A percentile compares a stretch with the other conserved stretches of the same genome.
Evolutionary conservation across 768 basidiomycete genomes (phyloP).

Genomic region (Suillus subalutaceus): DNA sequence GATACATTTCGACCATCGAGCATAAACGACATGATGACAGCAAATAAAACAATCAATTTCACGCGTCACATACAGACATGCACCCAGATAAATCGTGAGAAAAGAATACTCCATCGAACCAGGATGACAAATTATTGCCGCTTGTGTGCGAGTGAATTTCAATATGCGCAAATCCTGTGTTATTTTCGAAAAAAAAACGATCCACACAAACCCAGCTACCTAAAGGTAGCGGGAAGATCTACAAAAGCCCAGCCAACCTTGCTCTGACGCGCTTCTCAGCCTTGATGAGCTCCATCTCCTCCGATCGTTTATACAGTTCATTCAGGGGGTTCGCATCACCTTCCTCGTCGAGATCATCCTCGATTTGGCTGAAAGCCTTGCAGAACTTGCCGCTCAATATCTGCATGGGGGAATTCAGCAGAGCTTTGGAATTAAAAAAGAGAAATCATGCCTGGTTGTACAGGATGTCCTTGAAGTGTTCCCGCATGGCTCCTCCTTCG

Average conservation of each 20-base stretch:
- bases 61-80: too few relatives aligned
- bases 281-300: conserved; percentile 55
- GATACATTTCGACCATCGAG: too few relatives aligned
- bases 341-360: conserved; percentile 58
- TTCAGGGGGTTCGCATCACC: conserved; percentile 58
- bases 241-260: conserved; percentile 46
- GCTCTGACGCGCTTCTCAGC: conserved; percentile 62
- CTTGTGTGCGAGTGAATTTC: too few relatives aligned
- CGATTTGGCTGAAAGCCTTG: conserved; percentile 55
- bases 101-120: too few relatives aligned
- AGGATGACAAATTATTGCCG: too few relatives aligned
- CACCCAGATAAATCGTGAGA: too few relatives aligned
- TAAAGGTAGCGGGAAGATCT: too few relatives aligned
- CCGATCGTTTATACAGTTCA: conserved; percentile 50
- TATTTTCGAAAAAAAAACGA: too few relatives aligned
- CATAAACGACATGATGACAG: too few relatives aligned
- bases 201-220: too few relatives aligned
- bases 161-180: too few relatives aligned
- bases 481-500: conserved; percentile 50
- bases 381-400: conserved; percentile 64
- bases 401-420: conserved; percentile 31
- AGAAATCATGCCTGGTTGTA: conserved; percentile 49
- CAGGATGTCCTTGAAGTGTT: conserved; percentile 61
- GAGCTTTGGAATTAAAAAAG: neutral
- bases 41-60: too few relatives aligned